Percentiles rank a stretch among this genome's conserved stretches.
Evolutionary conservation across 192 early-diverging fungal genomes (phyloP).

Genomic region (Dimargaris cristalligena): DNA sequence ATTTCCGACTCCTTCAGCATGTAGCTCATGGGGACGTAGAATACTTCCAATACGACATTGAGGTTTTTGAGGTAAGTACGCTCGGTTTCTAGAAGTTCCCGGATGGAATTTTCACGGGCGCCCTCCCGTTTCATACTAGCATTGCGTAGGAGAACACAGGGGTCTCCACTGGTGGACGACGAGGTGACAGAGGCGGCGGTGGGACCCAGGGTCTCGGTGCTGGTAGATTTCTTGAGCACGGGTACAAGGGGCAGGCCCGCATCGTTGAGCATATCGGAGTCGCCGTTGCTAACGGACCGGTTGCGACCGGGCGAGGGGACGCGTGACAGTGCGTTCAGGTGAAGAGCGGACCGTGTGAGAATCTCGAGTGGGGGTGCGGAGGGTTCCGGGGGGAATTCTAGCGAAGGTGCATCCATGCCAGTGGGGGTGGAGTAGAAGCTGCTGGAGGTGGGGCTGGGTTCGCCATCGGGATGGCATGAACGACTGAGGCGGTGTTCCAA

Average conservation of each 20-base stretch:
- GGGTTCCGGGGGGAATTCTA: too few species aligned
- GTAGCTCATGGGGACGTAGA: constrained; percentile 1
- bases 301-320: not conserved
- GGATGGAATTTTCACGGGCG: not conserved
- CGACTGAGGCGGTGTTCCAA: too few species aligned
- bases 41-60: constrained; percentile 2
- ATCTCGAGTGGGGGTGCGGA: too few species aligned
- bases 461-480: too few species aligned
- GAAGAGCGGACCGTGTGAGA: too few species aligned
- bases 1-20: not conserved
- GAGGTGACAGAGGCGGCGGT: not conserved
- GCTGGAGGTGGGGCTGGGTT: too few species aligned
- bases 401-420: too few species aligned
- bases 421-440: too few species aligned
- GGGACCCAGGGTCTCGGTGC: not conserved
- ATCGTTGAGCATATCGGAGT: not conserved
- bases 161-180: not conserved
- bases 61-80: constrained; percentile 5
- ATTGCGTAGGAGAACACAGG: not conserved
- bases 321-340: not conserved
- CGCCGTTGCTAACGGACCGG: not conserved
- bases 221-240: not conserved
- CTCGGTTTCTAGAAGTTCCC: constrained; percentile 6
- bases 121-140: not conserved
- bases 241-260: not conserved